phyloP scores from a whole-genome alignment of 176 grass and related monocot genomes.

The Bothriochloa decipiens region DNA sequence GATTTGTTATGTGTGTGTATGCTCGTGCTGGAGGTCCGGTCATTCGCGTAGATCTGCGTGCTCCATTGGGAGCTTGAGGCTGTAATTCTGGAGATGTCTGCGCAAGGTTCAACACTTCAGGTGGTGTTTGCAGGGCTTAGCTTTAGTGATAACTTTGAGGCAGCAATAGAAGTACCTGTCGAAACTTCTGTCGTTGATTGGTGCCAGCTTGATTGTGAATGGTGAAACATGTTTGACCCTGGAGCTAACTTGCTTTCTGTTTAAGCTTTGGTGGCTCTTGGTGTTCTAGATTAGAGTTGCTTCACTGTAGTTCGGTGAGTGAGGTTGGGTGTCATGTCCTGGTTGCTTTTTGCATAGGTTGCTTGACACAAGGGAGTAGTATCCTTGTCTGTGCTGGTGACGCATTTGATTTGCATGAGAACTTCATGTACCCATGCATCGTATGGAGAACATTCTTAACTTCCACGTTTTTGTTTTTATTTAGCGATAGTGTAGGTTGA shows the following conservation, averaged over 20 bases:
- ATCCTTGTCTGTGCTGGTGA: slow-evolving; percentile 40
- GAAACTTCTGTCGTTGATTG: not conserved
- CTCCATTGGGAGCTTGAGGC: not conserved
- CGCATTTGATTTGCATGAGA: not conserved
- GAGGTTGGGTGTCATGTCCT: slow-evolving; percentile 22
- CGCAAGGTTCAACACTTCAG: not conserved
- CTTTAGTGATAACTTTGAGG: slow-evolving; percentile 23
- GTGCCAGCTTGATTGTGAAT: not conserved
- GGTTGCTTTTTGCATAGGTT: slow-evolving; percentile 33
- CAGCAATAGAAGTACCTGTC: not conserved
- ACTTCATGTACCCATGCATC: slow-evolving; percentile 5
- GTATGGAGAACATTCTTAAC: not conserved
- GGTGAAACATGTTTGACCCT: slow-evolving; percentile 14
- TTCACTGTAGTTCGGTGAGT: slow-evolving; percentile 22
- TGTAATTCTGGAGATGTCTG: not conserved
- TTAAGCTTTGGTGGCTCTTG: not conserved
- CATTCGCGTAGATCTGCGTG: slow-evolving; percentile 22
- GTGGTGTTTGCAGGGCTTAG: not conserved
- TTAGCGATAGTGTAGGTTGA: slow-evolving; percentile 2
- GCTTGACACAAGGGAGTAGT: slow-evolving; percentile 31
- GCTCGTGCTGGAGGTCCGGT: not conserved
- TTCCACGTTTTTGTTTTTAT: slow-evolving; percentile 4
- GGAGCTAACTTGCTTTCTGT: slow-evolving; percentile 14
- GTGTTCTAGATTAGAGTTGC: slow-evolving; percentile 7
- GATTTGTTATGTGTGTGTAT: not conserved